Evolutionary conservation across 2,329 filamentous ascomycete genomes (phyloP), one percentile per base, ranked within the genome.

Genomic region (Aspergillus carbonarius): DNA sequence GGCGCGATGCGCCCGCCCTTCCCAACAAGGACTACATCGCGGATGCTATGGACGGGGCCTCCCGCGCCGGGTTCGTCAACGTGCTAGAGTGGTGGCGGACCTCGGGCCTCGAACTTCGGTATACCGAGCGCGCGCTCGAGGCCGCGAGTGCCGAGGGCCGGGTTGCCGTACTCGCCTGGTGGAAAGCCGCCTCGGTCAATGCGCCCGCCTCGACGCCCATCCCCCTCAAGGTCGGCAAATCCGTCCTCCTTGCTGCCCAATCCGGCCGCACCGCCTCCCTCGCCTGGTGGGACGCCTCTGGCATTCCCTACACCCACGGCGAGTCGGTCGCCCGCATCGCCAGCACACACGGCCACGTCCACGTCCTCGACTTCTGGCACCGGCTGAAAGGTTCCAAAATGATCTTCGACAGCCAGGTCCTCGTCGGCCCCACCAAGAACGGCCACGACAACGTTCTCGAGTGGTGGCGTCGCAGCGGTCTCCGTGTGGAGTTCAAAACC

Each of bases 41-140:
- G 39, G 92, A 96, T 73, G 91, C 92, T 10, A 83, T 98, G 25
- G 92, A 98, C 70, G 90, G 90, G 30, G 93, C 93, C 6, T 96
- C 91, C 1, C 88, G 89, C 55, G 89, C 91, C 58, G 93, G 93
- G 4, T 95, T 92, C 66, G 84, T 96, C 13, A 85, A 91, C 63
- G 88, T 96, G 0, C 82, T 98, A 1, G 90, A 96, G 68, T 96
- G 92, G 90, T 98, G 93, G 93, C 89, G 90, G 72, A 83, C 88
- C 20, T 91, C 89, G 0, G 90, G 89, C 0, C 81, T 97, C 1
- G 86, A 88, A 2, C 81, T 97, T 18, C 88, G 91, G 65, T 96
- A 95, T 74, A 96, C 90, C 10, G 92, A 96, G 72, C 83, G 87
- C 5, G 91, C 93, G 0, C 83, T 98, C 17, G 93, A 97, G 74